Percentiles rank a stretch among this genome's conserved stretches.
phyloP scores from a whole-genome alignment of 1,284 basidiomycete species.

The Malassezia psittaci region DNA sequence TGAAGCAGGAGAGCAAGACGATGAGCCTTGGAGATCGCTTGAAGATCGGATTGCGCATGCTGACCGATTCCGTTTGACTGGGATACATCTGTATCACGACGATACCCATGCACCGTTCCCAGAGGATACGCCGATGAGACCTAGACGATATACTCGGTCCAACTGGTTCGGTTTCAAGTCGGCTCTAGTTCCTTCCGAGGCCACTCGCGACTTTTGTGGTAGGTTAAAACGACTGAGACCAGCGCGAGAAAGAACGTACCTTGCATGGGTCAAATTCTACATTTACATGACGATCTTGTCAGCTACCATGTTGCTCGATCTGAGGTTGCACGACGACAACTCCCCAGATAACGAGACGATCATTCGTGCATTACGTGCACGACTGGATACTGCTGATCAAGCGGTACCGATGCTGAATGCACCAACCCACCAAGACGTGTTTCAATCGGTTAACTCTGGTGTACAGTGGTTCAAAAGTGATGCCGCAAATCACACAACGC shows the following conservation, averaged over 20 bases:
- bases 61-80: background rate
- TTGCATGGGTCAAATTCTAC: slow-evolving; percentile 11
- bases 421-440: no score
- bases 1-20: no score
- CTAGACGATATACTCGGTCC: no score
- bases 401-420: no score
- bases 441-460: background rate
- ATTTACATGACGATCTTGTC: slow-evolving; percentile 6
- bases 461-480: background rate
- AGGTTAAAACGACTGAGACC: background rate
- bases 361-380: background rate
- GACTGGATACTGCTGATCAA: no score
- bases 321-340: slow-evolving; percentile 4
- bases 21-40: background rate
- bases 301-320: slow-evolving; percentile 7
- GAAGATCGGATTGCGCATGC: background rate
- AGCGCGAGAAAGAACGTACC: slow-evolving; percentile 13
- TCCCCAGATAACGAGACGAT: no score
- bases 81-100: no score
- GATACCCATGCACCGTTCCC: no score
- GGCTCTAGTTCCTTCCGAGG: background rate
- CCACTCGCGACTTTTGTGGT: slow-evolving; percentile 14
- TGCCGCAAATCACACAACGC: background rate
- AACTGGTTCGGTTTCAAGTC: slow-evolving; percentile 7
- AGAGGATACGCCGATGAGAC: no score